phyloP scores from a whole-genome alignment of 2,329 filamentous ascomycete species.

The Alternaria metachromatica region DNA sequence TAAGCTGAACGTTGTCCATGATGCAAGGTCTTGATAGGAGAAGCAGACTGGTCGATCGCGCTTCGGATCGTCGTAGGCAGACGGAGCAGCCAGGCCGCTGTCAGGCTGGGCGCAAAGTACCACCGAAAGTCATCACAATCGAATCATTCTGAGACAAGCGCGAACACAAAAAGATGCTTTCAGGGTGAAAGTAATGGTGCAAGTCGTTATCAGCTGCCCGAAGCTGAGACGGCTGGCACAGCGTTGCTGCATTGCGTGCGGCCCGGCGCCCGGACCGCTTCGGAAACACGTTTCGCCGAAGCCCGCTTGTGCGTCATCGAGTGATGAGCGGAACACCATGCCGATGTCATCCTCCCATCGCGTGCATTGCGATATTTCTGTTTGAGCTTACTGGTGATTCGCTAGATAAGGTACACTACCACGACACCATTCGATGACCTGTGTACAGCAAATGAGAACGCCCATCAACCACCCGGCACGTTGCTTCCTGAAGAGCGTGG shows the following conservation, averaged over 20 bases:
- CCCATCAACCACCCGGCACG: neutral
- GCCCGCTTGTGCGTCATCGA: neutral
- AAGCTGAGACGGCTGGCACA: neutral
- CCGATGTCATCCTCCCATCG: neutral
- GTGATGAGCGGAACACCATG: neutral
- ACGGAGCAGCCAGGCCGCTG: neutral
- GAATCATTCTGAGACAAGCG: rapidly evolving
- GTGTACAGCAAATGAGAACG: rapidly evolving
- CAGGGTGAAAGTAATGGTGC: neutral
- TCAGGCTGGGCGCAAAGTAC: neutral
- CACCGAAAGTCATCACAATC: neutral
- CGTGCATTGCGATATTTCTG: neutral
- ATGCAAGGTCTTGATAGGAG: neutral
- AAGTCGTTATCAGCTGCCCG: neutral
- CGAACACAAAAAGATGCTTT: neutral
- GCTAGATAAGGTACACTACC: neutral
- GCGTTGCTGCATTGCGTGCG: neutral
- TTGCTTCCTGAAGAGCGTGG: neutral
- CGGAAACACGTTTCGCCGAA: neutral
- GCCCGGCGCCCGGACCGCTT: neutral
- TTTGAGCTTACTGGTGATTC: rapidly evolving
- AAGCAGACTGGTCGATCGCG: neutral
- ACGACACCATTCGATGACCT: rapidly evolving
- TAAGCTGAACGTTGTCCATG: neutral
- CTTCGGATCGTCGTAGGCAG: neutral